Conservation (phyloP, 768 basidiomycete genomes). For the Mrakia frigida region DNA sequence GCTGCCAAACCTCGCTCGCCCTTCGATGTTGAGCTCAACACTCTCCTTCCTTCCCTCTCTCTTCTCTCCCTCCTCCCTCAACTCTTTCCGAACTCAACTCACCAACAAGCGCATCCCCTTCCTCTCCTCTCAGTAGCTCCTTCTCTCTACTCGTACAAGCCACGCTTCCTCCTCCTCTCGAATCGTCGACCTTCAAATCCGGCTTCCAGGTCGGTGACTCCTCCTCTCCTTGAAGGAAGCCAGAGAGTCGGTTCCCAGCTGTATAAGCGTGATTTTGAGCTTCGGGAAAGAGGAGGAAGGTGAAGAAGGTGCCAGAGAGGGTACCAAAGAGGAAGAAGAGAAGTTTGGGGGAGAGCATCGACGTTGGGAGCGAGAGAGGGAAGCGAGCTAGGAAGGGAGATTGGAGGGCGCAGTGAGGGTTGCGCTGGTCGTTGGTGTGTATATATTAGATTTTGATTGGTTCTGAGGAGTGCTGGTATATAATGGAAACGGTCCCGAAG, state of each 20-base stretch:
- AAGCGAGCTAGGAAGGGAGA: no score
- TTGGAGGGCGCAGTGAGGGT: no score
- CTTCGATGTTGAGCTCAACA: neutral
- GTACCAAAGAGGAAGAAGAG: neutral
- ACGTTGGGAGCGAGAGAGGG: neutral
- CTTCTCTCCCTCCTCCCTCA: neutral
- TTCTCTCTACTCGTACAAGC: neutral
- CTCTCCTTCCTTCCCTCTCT: neutral
- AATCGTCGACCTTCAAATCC: neutral
- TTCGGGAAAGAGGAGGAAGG: neutral
- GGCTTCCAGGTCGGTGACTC: neutral
- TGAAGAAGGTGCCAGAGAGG: neutral
- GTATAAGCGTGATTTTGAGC: neutral
- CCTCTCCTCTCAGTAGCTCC: neutral
- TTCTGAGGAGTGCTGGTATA: no score
- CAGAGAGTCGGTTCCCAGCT: neutral
- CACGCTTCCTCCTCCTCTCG: neutral
- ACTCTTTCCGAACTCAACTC: neutral
- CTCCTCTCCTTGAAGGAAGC: neutral
- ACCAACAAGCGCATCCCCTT: neutral
- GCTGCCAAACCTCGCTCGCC: no score
- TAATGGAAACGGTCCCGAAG: no score
- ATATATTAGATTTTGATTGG: no score
- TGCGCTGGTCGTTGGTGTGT: no score
- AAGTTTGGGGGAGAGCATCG: neutral